These are phyloP conservation scores for Pythium guiyangense DNA, from an alignment of 352 stramenopile species.

Conservation along the genomic window DNA sequence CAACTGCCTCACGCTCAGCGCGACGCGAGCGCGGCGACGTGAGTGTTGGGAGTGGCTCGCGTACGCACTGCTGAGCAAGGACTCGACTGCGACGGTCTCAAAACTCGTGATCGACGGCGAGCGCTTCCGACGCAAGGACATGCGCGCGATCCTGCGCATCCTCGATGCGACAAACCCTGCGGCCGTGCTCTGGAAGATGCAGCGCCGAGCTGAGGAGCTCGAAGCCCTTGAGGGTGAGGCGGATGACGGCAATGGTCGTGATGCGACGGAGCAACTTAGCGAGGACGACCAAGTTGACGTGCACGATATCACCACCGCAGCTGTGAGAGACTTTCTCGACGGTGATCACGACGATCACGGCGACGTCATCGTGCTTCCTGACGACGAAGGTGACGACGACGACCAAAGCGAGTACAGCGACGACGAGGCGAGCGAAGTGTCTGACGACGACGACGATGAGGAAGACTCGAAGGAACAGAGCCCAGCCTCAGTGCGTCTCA, in stretches of 20 bases:
- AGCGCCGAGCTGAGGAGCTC: neutral
- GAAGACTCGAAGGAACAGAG: neutral
- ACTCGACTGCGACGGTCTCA: conserved; percentile 4
- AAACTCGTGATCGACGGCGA: conserved; percentile 8
- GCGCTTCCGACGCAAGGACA: neutral
- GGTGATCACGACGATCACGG: no score
- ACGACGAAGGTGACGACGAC: neutral
- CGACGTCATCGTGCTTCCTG: no score
- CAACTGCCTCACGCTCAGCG: conserved; percentile 1
- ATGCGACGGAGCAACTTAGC: neutral
- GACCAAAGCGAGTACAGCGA: neutral
- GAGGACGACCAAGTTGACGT: no score
- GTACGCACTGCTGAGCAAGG: conserved; percentile 10
- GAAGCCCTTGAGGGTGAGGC: neutral
- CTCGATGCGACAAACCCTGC: conserved; percentile 9
- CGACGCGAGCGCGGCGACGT: neutral
- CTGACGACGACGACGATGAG: neutral
- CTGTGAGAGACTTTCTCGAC: no score
- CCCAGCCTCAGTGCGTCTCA: neutral
- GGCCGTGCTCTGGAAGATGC: neutral
- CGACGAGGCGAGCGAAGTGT: neutral
- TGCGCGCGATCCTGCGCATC: neutral
- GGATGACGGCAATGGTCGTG: neutral
- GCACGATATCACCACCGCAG: no score
- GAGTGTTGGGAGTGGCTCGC: conserved; percentile 12